These are phyloP conservation scores for Larix kaempferi DNA, from an alignment of 75 land plant genomes.

Conservation along the genomic window DNA sequence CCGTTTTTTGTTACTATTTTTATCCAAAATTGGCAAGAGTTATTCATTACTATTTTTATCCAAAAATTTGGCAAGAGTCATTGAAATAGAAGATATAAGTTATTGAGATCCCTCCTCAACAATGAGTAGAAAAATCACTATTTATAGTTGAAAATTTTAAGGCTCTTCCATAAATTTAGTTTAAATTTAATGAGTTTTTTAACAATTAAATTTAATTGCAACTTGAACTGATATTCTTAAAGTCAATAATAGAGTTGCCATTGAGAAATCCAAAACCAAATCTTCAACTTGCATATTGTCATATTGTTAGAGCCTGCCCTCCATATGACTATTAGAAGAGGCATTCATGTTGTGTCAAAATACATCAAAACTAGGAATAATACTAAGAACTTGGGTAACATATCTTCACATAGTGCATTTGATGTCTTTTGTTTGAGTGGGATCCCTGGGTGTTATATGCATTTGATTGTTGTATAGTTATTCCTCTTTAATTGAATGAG, in stretches of 20 bases:
- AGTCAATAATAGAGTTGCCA: constrained; percentile 57
- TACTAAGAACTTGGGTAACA: constrained; percentile 58
- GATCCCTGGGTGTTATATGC: constrained; percentile 31
- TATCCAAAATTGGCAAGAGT: no score
- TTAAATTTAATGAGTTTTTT: no score
- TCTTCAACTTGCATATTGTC: constrained; percentile 76
- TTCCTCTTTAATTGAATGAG: constrained; percentile 58
- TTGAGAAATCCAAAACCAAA: constrained; percentile 84
- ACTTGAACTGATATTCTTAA: constrained; percentile 48
- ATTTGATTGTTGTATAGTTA: constrained; percentile 38
- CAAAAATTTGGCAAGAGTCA: no score
- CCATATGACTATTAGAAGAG: constrained; percentile 26
- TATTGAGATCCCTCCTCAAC: no score
- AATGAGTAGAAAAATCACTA: no score
- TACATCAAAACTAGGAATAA: constrained; percentile 51
- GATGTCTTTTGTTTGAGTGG: background rate
- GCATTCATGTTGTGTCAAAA: constrained; percentile 25
- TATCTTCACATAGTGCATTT: constrained; percentile 5
- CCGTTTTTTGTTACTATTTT: no score
- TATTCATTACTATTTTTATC: no score
- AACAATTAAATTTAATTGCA: no score
- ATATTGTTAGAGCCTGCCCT: constrained; percentile 87
- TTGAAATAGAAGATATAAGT: no score
- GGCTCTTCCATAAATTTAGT: no score
- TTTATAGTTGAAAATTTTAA: no score